These are phyloP conservation scores for Cochlearia excelsa DNA, from an alignment of 345 rosid genomes.

Conservation along the genomic window DNA sequence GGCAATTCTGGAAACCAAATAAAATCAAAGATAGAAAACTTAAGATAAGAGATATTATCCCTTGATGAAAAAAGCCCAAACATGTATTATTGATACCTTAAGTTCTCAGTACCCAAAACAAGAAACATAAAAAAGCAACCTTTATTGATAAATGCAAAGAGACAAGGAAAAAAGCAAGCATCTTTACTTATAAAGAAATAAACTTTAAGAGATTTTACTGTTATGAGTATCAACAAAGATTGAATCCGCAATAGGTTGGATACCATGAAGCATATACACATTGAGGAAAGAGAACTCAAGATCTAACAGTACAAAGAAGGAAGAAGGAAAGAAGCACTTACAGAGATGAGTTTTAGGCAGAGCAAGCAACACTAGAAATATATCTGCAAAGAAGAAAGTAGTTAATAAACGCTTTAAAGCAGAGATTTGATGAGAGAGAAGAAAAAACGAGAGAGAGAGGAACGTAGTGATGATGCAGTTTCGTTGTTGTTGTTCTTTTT, in stretches of 20 bases:
- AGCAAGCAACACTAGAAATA: too few relatives aligned
- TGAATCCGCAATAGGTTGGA: too few relatives aligned
- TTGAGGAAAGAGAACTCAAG: too few relatives aligned
- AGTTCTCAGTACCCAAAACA: slow-evolving; percentile 10
- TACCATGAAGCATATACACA: too few relatives aligned
- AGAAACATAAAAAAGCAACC: slow-evolving; percentile 16
- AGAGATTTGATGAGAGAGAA: neutral
- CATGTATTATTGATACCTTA: neutral
- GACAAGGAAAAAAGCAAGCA: neutral
- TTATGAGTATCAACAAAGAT: too few relatives aligned
- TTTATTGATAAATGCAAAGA: neutral
- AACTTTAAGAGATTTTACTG: neutral
- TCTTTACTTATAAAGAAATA: neutral
- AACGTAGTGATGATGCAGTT: neutral
- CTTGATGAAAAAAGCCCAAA: neutral
- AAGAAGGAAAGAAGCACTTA: too few relatives aligned
- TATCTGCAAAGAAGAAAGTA: neutral
- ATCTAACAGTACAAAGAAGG: too few relatives aligned
- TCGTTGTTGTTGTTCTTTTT: too few relatives aligned
- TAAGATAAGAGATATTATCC: slow-evolving; percentile 3
- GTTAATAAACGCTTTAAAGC: neutral
- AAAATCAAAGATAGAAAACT: neutral
- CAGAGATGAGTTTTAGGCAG: neutral
- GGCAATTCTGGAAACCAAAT: slow-evolving; percentile 11
- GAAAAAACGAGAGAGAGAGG: neutral